These are phyloP conservation scores for Shiraia bambusicola DNA, from an alignment of 2,329 filamentous ascomycete species.

Conservation along the genomic window DNA sequence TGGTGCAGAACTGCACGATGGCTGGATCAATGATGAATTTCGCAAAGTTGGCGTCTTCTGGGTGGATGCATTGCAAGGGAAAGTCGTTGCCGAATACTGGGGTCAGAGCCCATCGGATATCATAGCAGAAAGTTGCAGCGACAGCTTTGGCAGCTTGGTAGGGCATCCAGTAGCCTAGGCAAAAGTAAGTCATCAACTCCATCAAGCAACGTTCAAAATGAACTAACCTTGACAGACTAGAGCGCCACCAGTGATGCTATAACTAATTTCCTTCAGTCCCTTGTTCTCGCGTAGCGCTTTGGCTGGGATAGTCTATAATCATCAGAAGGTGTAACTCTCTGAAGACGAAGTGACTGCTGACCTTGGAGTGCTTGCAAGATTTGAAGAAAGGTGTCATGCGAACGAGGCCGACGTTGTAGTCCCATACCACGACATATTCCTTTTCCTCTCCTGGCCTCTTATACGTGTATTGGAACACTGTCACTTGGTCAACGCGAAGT, in stretches of 20 bases:
- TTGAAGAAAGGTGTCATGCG: slow-evolving; percentile 96
- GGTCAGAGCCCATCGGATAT: slow-evolving; percentile 81
- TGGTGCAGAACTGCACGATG: slow-evolving; percentile 41
- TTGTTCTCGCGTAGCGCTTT: slow-evolving; percentile 71
- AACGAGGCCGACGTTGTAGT: slow-evolving; percentile 92
- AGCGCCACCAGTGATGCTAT: slow-evolving; percentile 92
- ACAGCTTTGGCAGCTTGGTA: slow-evolving; percentile 82
- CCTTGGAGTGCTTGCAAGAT: slow-evolving; percentile 84
- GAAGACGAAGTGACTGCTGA: slow-evolving; percentile 42
- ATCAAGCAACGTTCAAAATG: not conserved
- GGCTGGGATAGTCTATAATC: slow-evolving; percentile 74
- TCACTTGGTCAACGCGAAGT: slow-evolving; percentile 10
- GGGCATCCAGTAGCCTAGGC: slow-evolving; percentile 94
- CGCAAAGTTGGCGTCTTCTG: slow-evolving; percentile 63
- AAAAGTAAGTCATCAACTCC: slow-evolving; percentile 7
- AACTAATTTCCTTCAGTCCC: slow-evolving; percentile 83
- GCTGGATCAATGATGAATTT: slow-evolving; percentile 46
- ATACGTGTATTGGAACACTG: slow-evolving; percentile 86
- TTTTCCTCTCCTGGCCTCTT: slow-evolving; percentile 63
- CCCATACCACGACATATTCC: slow-evolving; percentile 85
- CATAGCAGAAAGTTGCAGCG: slow-evolving; percentile 84
- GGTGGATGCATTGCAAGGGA: slow-evolving; percentile 67
- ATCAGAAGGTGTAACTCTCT: slow-evolving; percentile 12
- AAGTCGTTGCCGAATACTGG: slow-evolving; percentile 89
- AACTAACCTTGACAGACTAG: slow-evolving; percentile 72